phyloP scores from a whole-genome alignment of 164 flowering plant species.

The Berberis thunbergii region DNA sequence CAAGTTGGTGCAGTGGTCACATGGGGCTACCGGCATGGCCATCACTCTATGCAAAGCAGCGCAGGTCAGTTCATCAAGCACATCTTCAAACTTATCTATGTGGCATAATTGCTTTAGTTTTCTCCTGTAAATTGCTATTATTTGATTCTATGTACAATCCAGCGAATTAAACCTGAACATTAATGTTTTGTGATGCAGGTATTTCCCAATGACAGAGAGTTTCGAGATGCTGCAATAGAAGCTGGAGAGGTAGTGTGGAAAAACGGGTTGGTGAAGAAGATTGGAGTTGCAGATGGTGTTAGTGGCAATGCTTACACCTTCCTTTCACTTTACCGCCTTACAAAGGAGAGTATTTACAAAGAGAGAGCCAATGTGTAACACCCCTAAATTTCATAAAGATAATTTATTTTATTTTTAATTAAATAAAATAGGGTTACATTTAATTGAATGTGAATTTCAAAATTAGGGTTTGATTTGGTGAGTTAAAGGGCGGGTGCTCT shows the following conservation, averaged over 20 bases:
- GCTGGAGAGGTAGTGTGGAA: constrained; percentile 94
- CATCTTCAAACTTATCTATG: too few relatives aligned
- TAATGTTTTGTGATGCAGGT: constrained; percentile 28
- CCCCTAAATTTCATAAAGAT: too few relatives aligned
- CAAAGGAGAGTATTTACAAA: constrained; percentile 47
- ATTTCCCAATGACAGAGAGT: constrained; percentile 46
- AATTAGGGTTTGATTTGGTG: too few relatives aligned
- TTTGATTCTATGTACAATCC: too few relatives aligned
- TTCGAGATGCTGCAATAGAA: constrained; percentile 71
- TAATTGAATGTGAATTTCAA: too few relatives aligned
- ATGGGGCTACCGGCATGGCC: constrained; percentile 73
- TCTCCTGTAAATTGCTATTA: too few relatives aligned
- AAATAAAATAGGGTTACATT: too few relatives aligned
- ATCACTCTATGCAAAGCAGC: constrained; percentile 73
- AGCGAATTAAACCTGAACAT: too few relatives aligned
- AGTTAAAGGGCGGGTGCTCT: too few relatives aligned
- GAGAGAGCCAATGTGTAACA: constrained; percentile 65
- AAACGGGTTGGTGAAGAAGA: constrained; percentile 60
- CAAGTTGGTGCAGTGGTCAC: constrained; percentile 87
- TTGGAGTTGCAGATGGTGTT: constrained; percentile 64
- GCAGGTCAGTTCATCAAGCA: constrained; percentile 34
- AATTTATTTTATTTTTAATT: too few relatives aligned
- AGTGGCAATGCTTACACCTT: constrained; percentile 23
- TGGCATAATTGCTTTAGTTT: too few relatives aligned
- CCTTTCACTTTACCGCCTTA: constrained; percentile 56